Conservation (phyloP, 192 early-diverging fungal species). For the Jimgerdemannia lactiflua region DNA sequence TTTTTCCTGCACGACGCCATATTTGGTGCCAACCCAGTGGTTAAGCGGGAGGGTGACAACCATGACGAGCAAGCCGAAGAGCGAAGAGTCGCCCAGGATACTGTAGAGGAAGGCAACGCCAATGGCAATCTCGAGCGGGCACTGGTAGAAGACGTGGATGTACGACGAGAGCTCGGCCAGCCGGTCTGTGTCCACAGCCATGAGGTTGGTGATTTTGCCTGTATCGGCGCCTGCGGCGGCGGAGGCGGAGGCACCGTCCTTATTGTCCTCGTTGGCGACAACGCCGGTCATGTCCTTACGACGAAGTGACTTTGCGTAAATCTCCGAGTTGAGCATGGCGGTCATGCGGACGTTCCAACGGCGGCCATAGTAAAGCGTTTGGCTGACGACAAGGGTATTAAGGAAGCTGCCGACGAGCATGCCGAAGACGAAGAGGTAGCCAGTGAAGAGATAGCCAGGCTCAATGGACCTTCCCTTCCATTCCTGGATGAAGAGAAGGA, state of each 20-base stretch:
- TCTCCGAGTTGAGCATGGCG: conserved; percentile 51
- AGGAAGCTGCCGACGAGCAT: conserved; percentile 39
- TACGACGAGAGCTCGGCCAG: conserved; percentile 57
- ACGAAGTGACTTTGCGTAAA: conserved; percentile 50
- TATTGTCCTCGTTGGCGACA: conserved; percentile 6
- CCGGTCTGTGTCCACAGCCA: conserved; percentile 69
- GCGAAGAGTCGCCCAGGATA: conserved; percentile 73
- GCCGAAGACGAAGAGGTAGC: conserved; percentile 46
- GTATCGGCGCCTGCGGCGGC: conserved; percentile 29
- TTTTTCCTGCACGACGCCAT: conserved; percentile 48
- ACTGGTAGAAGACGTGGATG: conserved; percentile 60
- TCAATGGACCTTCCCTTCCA: conserved; percentile 22
- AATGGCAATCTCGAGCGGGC: conserved; percentile 66
- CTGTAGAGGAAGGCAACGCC: conserved; percentile 67
- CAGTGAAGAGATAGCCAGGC: conserved; percentile 36
- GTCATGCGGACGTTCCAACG: conserved; percentile 48
- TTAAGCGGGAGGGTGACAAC: conserved; percentile 59
- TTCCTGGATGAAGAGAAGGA: conserved; percentile 39
- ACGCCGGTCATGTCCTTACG: conserved; percentile 46
- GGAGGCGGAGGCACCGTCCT: conserved; percentile 12
- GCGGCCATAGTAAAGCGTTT: conserved; percentile 47
- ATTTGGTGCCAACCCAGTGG: conserved; percentile 54
- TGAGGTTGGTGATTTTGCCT: conserved; percentile 72
- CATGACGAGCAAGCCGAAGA: conserved; percentile 77
- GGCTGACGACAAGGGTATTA: conserved; percentile 40